These are phyloP conservation scores for Juglanconis juglandina DNA, from an alignment of 2,329 filamentous ascomycete genomes.

Conservation along the genomic window DNA sequence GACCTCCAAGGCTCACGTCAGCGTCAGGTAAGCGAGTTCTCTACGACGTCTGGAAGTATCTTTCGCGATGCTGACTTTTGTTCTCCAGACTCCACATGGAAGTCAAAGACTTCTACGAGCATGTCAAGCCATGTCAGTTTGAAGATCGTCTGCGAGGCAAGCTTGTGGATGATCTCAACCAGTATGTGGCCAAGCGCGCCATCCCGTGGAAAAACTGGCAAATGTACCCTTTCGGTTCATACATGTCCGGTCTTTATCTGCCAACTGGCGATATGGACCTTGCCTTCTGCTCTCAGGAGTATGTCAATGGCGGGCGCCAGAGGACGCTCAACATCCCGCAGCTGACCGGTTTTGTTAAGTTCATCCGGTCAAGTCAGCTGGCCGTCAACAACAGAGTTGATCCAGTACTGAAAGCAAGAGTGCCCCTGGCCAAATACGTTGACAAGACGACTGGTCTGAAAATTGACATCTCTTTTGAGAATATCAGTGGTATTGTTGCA, in stretches of 20 bases:
- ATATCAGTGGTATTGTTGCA: conserved; percentile 74
- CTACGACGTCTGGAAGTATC: neutral
- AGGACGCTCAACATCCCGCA: conserved; percentile 47
- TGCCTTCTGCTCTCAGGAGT: conserved; percentile 66
- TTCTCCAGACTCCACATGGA: conserved; percentile 75
- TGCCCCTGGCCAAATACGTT: conserved; percentile 88
- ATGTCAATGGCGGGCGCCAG: conserved; percentile 45
- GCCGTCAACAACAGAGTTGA: conserved; percentile 58
- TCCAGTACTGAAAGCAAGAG: conserved; percentile 71
- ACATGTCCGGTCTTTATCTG: conserved; percentile 72
- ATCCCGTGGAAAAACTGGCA: conserved; percentile 35
- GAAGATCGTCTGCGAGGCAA: conserved; percentile 73
- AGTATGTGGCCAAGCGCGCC: conserved; percentile 42
- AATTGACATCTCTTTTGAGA: conserved; percentile 94
- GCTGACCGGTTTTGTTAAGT: conserved; percentile 60
- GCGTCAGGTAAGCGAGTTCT: conserved; percentile 9
- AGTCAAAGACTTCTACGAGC: conserved; percentile 83
- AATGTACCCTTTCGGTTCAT: conserved; percentile 84
- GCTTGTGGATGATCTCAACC: conserved; percentile 66
- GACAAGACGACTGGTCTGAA: conserved; percentile 75
- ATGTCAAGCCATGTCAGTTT: conserved; percentile 71
- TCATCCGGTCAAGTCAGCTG: conserved; percentile 55
- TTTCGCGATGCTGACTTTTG: neutral
- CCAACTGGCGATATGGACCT: conserved; percentile 89
- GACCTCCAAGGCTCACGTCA: conserved; percentile 46